Conservation (phyloP, 2,329 filamentous ascomycete species). For the Fusarium liriodendri region DNA sequence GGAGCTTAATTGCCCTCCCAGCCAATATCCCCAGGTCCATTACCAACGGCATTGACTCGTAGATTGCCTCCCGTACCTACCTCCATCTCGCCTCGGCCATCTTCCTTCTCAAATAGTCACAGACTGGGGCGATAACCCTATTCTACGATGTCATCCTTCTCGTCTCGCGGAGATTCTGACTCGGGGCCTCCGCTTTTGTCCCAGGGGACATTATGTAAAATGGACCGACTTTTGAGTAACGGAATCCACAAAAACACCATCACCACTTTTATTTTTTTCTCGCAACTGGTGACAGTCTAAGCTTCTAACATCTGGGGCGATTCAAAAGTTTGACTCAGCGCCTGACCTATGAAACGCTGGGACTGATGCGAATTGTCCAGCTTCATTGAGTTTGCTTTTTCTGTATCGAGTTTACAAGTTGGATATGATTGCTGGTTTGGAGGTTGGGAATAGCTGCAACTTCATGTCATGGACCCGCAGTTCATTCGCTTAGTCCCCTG, state of each 20-base stretch:
- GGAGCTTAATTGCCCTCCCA: background rate
- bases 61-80: background rate
- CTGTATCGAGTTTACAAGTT: background rate
- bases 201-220: constrained; percentile 38
- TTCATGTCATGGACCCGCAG: constrained; percentile 1
- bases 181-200: constrained; percentile 26
- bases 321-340: background rate
- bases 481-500: constrained; percentile 10
- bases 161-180: constrained; percentile 13
- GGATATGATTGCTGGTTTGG: background rate
- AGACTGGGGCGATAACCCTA: background rate
- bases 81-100: background rate
- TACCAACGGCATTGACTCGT: background rate
- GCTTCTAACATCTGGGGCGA: background rate
- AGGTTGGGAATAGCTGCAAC: background rate
- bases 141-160: background rate
- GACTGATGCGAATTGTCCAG: background rate
- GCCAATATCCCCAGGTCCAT: background rate
- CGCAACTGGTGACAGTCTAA: background rate
- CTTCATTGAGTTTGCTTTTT: background rate
- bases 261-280: background rate
- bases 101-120: background rate
- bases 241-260: constrained; percentile 38
- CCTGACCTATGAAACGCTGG: background rate
- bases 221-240: constrained; percentile 40